Conservation (phyloP, 2,329 filamentous ascomycete species). For the Cryphonectria japonica region DNA sequence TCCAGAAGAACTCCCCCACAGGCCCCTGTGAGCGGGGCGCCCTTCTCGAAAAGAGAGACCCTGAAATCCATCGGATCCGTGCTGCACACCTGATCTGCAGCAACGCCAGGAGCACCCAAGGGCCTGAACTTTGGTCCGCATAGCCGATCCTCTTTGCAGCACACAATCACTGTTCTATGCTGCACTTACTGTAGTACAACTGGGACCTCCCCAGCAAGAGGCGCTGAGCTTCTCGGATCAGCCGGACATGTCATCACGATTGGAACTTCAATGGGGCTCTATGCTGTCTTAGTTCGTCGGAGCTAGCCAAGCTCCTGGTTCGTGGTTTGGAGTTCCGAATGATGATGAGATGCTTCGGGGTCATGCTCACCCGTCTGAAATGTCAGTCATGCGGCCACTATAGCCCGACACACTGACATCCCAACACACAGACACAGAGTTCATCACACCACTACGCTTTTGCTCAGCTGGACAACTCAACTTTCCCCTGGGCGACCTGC, state of each 20-base stretch:
- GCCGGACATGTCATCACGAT: background rate
- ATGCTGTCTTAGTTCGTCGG: background rate
- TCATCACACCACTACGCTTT: no score
- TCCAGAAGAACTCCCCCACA: background rate
- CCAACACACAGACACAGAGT: background rate
- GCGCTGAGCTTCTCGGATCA: background rate
- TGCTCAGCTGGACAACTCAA: conserved; percentile 3
- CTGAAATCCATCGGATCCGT: background rate
- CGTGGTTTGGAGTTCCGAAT: background rate
- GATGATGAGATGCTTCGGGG: background rate
- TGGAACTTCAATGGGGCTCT: background rate
- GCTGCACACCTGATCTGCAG: conserved; percentile 1
- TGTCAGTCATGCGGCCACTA: background rate
- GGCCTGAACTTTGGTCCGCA: background rate
- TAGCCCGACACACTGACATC: background rate
- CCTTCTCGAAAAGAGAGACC: background rate
- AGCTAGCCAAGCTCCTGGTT: background rate
- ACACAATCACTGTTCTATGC: no score
- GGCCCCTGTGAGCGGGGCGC: background rate
- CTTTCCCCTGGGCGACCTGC: background rate
- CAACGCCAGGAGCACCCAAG: background rate
- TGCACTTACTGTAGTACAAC: background rate
- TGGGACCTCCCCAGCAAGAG: background rate
- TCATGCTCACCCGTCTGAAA: background rate
- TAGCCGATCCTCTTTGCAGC: background rate